phyloP scores from a whole-genome alignment of 495 filamentous ascomycete genomes.

The Delitschia confertaspora region DNA sequence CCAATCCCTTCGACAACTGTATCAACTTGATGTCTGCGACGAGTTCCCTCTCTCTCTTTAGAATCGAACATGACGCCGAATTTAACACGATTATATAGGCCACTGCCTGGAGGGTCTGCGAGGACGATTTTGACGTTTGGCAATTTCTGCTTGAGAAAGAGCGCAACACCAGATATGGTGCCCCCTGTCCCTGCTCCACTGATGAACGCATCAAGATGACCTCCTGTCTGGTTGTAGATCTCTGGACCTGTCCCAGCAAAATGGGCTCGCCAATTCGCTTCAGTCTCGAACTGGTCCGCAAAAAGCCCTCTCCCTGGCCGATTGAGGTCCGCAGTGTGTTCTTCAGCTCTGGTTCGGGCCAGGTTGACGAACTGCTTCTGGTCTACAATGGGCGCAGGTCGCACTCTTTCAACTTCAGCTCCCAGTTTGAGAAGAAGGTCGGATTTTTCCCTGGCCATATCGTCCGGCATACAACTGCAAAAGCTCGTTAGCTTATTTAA shows the following conservation, averaged over 20 bases:
- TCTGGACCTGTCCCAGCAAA: conserved; percentile 78
- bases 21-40: conserved; percentile 83
- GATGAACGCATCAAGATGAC: conserved; percentile 77
- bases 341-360: conserved; percentile 63
- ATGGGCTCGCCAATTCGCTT: conserved; percentile 80
- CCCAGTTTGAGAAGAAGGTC: conserved; percentile 82
- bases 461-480: conserved; percentile 79
- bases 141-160: conserved; percentile 65
- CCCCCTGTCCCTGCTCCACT: conserved; percentile 94
- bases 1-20: conserved; percentile 95
- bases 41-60: conserved; percentile 81
- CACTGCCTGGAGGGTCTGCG: conserved; percentile 90
- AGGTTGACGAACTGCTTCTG: conserved; percentile 91
- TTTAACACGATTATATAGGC: conserved; percentile 79
- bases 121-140: conserved; percentile 63
- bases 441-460: conserved; percentile 83
- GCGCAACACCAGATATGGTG: conserved; percentile 78
- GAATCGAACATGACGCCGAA: conserved; percentile 92
- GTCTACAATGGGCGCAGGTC: conserved; percentile 83
- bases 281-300: conserved; percentile 91
- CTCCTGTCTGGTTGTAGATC: conserved; percentile 69
- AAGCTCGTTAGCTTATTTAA: neutral
- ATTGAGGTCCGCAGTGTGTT: conserved; percentile 54
- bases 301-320: conserved; percentile 63
- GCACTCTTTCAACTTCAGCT: conserved; percentile 78